Evolutionary conservation across 768 basidiomycete species (phyloP).

Genomic region (Mrakia frigida): DNA sequence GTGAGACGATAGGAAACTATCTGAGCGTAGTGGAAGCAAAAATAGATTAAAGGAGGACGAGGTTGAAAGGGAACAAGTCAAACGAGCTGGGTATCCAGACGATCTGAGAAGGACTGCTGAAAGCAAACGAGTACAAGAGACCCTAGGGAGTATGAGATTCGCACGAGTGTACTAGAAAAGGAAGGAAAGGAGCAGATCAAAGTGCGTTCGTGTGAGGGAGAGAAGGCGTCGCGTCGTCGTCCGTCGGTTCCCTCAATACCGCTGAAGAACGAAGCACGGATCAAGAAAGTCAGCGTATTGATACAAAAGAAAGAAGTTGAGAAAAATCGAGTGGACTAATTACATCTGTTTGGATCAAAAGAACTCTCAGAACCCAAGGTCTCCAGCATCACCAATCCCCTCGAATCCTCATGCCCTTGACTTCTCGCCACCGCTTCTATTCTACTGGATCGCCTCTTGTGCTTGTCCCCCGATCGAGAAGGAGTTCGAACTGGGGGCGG

Average conservation of each 20-base stretch:
- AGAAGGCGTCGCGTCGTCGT: background rate
- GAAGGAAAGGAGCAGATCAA: too few relatives aligned
- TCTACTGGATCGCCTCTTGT: background rate
- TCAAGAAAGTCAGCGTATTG: background rate
- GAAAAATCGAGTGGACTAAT: background rate
- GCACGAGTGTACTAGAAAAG: too few relatives aligned
- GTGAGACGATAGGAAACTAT: too few relatives aligned
- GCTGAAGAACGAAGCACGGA: background rate
- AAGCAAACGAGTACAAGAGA: too few relatives aligned
- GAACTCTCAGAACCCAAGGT: background rate
- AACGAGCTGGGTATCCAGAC: too few relatives aligned
- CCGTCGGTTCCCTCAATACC: background rate
- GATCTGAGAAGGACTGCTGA: too few relatives aligned
- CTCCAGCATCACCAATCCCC: background rate
- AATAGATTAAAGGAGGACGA: too few relatives aligned
- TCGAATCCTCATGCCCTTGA: background rate
- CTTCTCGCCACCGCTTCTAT: background rate
- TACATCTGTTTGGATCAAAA: background rate
- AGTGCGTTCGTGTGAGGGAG: background rate
- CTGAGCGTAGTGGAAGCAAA: too few relatives aligned
- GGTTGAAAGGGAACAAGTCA: too few relatives aligned
- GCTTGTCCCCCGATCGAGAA: background rate
- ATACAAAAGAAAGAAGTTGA: too few relatives aligned
- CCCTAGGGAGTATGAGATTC: too few relatives aligned
- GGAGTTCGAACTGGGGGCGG: background rate